Conservation (phyloP, 2,329 filamentous ascomycete species). For the Graphiopsis chlorocephala region DNA sequence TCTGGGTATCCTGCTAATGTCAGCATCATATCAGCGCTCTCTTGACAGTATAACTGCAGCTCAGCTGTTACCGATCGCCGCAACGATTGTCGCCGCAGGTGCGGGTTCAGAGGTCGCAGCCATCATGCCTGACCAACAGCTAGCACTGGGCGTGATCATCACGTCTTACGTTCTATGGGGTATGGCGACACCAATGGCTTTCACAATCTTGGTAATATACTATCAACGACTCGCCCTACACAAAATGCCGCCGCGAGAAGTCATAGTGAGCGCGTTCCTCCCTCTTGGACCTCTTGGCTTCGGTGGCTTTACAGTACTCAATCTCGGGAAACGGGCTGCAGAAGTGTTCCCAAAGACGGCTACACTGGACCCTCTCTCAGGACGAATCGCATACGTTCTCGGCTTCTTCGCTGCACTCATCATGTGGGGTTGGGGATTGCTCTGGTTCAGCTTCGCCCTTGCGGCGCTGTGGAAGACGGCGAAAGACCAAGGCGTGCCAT, state of each 20-base stretch:
- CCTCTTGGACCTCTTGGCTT: slow-evolving; percentile 67
- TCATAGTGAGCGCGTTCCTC: slow-evolving; percentile 66
- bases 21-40: slow-evolving; percentile 39
- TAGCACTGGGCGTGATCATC: slow-evolving; percentile 62
- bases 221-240: slow-evolving; percentile 67
- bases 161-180: slow-evolving; percentile 68
- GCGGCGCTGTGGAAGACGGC: slow-evolving; percentile 45
- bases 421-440: slow-evolving; percentile 57
- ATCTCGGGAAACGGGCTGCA: slow-evolving; percentile 46
- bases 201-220: slow-evolving; percentile 65
- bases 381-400: slow-evolving; percentile 57
- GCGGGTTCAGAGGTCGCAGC: slow-evolving; percentile 63
- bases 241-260: slow-evolving; percentile 64
- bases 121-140: slow-evolving; percentile 53
- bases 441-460: slow-evolving; percentile 56
- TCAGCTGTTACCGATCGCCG: slow-evolving; percentile 64
- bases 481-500: slow-evolving; percentile 44
- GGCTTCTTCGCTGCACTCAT: slow-evolving; percentile 55
- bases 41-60: slow-evolving; percentile 59
- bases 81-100: slow-evolving; percentile 63
- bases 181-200: slow-evolving; percentile 59
- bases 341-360: slow-evolving; percentile 38
- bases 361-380: slow-evolving; percentile 37
- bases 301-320: slow-evolving; percentile 60
- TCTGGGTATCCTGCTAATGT: slow-evolving; percentile 43